Evolutionary conservation across 306 rosid genomes (phyloP).

Genomic region (Cucurbita pepo): DNA sequence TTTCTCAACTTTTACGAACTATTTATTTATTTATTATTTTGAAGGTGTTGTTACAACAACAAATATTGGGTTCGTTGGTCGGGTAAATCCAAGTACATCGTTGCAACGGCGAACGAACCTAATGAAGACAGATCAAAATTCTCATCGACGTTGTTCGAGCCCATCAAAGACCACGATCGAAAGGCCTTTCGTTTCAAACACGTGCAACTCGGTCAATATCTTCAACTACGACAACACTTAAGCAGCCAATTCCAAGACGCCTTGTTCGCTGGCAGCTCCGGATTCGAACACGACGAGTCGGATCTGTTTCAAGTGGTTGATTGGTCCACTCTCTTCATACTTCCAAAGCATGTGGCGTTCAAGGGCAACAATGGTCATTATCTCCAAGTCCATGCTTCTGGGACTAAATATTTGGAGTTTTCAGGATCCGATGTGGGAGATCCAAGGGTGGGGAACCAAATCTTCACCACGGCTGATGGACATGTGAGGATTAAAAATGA

Average conservation of each 20-base stretch:
- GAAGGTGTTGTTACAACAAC: slow-evolving; percentile 10
- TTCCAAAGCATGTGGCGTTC: slow-evolving; percentile 12
- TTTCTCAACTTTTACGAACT: too few relatives aligned
- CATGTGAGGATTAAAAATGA: not conserved
- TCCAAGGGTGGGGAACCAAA: not conserved
- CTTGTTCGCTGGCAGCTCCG: not conserved
- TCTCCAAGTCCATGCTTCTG: not conserved
- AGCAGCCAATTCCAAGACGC: not conserved
- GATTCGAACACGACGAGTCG: not conserved
- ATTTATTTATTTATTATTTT: too few relatives aligned
- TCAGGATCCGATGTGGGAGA: not conserved
- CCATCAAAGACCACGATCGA: not conserved
- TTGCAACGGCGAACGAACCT: not conserved
- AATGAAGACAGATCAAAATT: not conserved
- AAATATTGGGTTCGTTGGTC: slow-evolving; percentile 7
- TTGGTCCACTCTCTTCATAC: not conserved
- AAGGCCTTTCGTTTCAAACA: not conserved
- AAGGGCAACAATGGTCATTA: not conserved
- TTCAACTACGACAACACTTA: not conserved
- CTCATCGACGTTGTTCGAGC: slow-evolving; percentile 11
- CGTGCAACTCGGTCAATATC: not conserved
- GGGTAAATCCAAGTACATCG: not conserved
- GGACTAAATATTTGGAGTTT: not conserved
- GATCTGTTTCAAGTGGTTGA: not conserved
- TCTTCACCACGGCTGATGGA: not conserved